These are phyloP conservation scores for Furcasterigmium sp. DNA, from an alignment of 2,329 filamentous ascomycete genomes.

Conservation along the genomic window DNA sequence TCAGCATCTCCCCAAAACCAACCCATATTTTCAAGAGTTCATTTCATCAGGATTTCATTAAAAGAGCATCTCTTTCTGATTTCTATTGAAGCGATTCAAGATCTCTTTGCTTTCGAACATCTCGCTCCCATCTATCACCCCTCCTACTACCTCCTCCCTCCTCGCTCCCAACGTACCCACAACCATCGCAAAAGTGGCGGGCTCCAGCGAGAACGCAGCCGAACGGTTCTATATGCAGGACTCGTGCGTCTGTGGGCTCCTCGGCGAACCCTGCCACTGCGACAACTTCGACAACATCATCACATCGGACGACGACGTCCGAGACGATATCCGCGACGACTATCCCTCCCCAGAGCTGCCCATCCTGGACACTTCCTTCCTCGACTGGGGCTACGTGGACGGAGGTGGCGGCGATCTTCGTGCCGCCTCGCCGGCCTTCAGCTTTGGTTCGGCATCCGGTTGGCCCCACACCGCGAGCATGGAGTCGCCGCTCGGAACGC, in stretches of 20 bases:
- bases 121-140: too few species aligned
- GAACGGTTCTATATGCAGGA: conserved; percentile 11
- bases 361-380: conserved; percentile 1
- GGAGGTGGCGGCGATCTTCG: too few species aligned
- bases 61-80: too few species aligned
- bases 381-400: too few species aligned
- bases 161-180: too few species aligned
- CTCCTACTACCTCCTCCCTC: too few species aligned
- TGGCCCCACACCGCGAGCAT: too few species aligned
- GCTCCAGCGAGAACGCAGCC: conserved; percentile 10
- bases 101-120: too few species aligned
- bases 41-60: too few species aligned
- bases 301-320: conserved; percentile 2
- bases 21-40: too few species aligned
- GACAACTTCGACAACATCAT: conserved; percentile 9
- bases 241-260: conserved; percentile 13
- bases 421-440: conserved; percentile 10
- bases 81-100: too few species aligned
- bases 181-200: conserved; percentile 13
- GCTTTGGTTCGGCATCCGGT: conserved; percentile 13
- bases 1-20: too few species aligned
- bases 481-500: conserved; percentile 14
- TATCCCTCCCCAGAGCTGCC: conserved; percentile 1
- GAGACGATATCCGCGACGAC: conserved; percentile 12
- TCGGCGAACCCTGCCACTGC: conserved; percentile 10